Evolutionary conservation across 805 yeast species (phyloP).

Genomic region (Ogataea angusta): DNA sequence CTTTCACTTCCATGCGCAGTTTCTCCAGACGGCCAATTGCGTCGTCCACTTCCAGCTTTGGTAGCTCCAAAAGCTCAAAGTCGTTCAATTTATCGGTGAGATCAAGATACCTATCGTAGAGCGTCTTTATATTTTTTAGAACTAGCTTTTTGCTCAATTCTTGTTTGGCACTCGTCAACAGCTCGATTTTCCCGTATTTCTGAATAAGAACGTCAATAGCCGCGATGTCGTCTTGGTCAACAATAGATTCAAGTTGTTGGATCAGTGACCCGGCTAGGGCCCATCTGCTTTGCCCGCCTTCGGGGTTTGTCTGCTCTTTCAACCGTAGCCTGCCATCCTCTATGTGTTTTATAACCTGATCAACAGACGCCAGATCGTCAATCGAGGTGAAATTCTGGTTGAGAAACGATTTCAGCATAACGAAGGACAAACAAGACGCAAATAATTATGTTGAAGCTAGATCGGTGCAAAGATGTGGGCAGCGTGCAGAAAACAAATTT

Average conservation of each 20-base stretch:
- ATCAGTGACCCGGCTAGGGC: conserved; percentile 3
- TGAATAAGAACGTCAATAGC: conserved; percentile 15
- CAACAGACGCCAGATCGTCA: conserved; percentile 34
- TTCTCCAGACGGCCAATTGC: conserved; percentile 1
- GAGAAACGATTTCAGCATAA: conserved; percentile 29
- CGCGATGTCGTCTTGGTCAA: conserved; percentile 7
- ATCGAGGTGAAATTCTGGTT: conserved; percentile 35
- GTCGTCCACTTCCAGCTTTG: conserved; percentile 2
- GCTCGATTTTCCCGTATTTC: conserved; percentile 19
- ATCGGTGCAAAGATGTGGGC: conserved; percentile 1
- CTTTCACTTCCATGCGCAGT: conserved; percentile 9
- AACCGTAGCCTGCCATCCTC: conserved; percentile 16
- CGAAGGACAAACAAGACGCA: not conserved
- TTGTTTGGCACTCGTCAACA: conserved; percentile 14
- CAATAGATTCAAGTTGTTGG: not conserved
- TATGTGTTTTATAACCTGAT: conserved; percentile 27
- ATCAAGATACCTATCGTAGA: conserved; percentile 6
- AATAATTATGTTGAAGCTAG: not conserved
- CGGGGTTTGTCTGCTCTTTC: not conserved
- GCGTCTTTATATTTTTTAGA: conserved; percentile 9
- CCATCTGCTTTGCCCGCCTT: not conserved
- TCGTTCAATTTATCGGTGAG: conserved; percentile 11
- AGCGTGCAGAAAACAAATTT: not conserved
- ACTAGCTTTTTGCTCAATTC: conserved; percentile 13
- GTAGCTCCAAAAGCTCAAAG: conserved; percentile 9